These are phyloP conservation scores for Nakazawaea populi DNA, from an alignment of 805 yeast species.

Conservation along the genomic window DNA sequence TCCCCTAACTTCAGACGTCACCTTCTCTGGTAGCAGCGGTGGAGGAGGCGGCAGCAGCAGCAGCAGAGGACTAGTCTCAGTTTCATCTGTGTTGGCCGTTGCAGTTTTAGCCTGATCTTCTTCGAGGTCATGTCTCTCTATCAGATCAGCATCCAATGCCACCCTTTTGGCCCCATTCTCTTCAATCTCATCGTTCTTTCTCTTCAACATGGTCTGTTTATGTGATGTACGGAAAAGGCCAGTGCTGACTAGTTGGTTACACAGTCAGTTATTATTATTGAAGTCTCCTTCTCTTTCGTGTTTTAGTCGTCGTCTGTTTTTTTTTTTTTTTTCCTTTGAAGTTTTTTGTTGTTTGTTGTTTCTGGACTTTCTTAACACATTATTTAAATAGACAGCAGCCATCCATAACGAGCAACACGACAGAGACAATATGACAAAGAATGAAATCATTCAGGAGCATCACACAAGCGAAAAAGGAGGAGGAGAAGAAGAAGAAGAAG, in stretches of 20 bases:
- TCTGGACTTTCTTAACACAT: neutral
- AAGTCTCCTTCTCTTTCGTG: neutral
- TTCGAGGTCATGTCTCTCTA: conserved; percentile 35
- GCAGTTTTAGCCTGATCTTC: conserved; percentile 39
- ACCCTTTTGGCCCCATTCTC: conserved; percentile 58
- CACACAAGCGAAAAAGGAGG: neutral
- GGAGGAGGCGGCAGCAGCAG: neutral
- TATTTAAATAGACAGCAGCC: neutral
- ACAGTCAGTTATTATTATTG: too few relatives aligned
- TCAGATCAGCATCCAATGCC: conserved; percentile 60
- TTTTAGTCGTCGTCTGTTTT: neutral
- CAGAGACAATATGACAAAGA: neutral
- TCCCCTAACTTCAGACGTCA: neutral
- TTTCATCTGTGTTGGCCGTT: conserved; percentile 31
- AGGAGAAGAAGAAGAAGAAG: conserved; percentile 23
- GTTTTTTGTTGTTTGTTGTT: neutral
- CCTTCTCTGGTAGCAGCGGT: neutral
- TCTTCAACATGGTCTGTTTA: conserved; percentile 37
- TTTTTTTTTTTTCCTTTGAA: neutral
- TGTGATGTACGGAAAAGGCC: neutral
- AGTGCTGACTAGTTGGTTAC: too few relatives aligned
- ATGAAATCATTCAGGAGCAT: neutral
- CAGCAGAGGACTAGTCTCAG: neutral
- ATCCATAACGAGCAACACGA: neutral
- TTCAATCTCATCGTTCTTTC: conserved; percentile 63